Evolutionary conservation across 495 filamentous ascomycete genomes (phyloP).

Genomic region (Articulospora tetracladia): DNA sequence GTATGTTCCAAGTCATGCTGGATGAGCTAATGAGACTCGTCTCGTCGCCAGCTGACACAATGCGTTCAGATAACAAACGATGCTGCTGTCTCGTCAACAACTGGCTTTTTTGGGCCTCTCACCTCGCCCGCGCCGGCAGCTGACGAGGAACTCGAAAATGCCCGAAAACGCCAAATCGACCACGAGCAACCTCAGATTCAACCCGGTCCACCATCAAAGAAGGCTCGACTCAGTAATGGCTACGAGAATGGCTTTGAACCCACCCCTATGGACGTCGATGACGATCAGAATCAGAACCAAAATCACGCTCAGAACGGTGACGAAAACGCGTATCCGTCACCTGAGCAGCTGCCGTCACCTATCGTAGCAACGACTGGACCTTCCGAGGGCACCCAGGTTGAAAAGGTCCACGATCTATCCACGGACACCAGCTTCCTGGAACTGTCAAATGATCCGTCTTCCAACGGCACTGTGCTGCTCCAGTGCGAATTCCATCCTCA

Average conservation of each 20-base stretch:
- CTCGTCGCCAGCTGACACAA: conserved; percentile 8
- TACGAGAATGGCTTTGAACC: conserved; percentile 58
- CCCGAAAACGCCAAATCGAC: conserved; percentile 46
- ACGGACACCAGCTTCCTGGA: conserved; percentile 62
- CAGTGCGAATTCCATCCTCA: conserved; percentile 73
- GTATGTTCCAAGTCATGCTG: conserved; percentile 37
- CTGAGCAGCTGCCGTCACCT: conserved; percentile 52
- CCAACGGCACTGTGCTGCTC: conserved; percentile 48
- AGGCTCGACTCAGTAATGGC: conserved; percentile 54
- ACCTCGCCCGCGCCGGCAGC: conserved; percentile 13
- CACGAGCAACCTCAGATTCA: conserved; percentile 38
- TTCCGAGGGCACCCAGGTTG: conserved; percentile 70
- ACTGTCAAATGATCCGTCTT: conserved; percentile 52
- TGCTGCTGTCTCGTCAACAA: conserved; percentile 7
- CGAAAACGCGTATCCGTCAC: conserved; percentile 51
- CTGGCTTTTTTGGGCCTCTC: conserved; percentile 24
- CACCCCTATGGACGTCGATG: conserved; percentile 57
- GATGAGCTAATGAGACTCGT: conserved; percentile 4
- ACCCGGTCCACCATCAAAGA: conserved; percentile 51
- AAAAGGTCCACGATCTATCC: conserved; percentile 58
- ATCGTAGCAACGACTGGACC: conserved; percentile 56
- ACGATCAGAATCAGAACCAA: conserved; percentile 19
- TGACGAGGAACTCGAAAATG: conserved; percentile 39
- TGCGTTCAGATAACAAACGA: conserved; percentile 6
- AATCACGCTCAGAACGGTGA: conserved; percentile 33